Conservation (phyloP, 2,329 filamentous ascomycete species). For the Ascocoryne sarcoides region DNA sequence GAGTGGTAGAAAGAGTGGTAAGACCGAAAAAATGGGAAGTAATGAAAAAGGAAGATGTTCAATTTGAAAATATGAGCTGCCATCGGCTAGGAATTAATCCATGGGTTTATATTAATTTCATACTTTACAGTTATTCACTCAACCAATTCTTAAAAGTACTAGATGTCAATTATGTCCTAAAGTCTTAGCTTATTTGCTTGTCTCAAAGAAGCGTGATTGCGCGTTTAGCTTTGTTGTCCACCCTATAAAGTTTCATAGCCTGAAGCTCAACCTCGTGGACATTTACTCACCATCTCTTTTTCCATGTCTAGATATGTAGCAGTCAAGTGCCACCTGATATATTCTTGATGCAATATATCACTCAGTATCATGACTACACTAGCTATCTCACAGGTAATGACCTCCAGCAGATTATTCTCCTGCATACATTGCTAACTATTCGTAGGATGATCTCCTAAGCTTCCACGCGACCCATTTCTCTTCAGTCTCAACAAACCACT, state of each 20-base stretch:
- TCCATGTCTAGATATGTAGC: not conserved
- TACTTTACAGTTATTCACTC: no score
- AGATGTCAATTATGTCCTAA: no score
- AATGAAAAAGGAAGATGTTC: no score
- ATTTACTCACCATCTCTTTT: not conserved
- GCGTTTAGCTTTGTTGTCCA: not conserved
- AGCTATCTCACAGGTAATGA: not conserved
- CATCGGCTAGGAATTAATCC: no score
- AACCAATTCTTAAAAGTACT: no score
- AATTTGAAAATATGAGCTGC: no score
- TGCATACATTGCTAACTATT: not conserved
- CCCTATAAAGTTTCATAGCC: not conserved
- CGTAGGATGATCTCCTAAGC: slow-evolving; percentile 21
- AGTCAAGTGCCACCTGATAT: not conserved
- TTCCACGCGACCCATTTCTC: slow-evolving; percentile 26
- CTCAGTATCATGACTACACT: not conserved
- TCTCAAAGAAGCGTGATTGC: not conserved
- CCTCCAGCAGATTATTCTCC: not conserved
- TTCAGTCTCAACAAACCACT: slow-evolving; percentile 40
- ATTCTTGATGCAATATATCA: not conserved
- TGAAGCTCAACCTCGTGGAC: not conserved
- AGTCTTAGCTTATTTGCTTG: no score
- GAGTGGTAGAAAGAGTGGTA: no score
- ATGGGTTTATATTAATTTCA: no score
- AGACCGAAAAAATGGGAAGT: no score